Evolutionary conservation across 805 yeast genomes (phyloP), one percentile per base, ranked within the genome.

Genomic region (Kuraishia capsulata): DNA sequence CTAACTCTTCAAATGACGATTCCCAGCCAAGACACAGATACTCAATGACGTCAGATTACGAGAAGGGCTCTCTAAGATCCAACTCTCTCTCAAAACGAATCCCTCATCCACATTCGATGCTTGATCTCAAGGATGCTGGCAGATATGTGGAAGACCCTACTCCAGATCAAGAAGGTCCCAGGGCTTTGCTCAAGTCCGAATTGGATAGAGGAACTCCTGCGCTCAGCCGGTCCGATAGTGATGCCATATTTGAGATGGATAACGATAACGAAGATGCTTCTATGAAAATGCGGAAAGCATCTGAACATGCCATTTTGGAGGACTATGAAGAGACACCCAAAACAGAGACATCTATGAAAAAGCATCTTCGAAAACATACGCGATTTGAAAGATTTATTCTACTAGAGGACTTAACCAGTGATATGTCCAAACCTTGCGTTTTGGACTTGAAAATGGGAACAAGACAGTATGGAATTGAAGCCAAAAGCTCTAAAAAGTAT

Each of bases 361-460:
- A 10, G 18, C 21, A 19, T 5, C 20, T 58, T 20, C 58, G 67
- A 33, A 65, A 65, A 39, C 65, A 60, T 42, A 75, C 82, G 0
- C 62, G 80, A 39, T 76, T 82, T 30, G 94, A 85, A 59, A 67
- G 94, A 44, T 92, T 88, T 54, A 81, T 92, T 29, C 59, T 92
- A 8, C 65, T 92, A 36, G 98, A 94, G 54, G 99, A 92, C 61
- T 62, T 92, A 36, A 92, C 97, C 0, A 71, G 79, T 39, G 85
- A 86, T 19, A 77, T 90, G 78, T 65, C 61, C 23, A 73, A 73
- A 45, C 97, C 98, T 1, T 89, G 96, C 54, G 97, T 90, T 0
- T 63, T 92, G 36, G 99, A 92, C 60, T 66, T 92, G 49, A 92
- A 92, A 55, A 92, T 92, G 97, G 99, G 99, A 1, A 90, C 99